Evolutionary conservation across 495 filamentous ascomycete species (phyloP), one percentile per base, ranked within the genome.

Genomic region (Talaromyces ruber): DNA sequence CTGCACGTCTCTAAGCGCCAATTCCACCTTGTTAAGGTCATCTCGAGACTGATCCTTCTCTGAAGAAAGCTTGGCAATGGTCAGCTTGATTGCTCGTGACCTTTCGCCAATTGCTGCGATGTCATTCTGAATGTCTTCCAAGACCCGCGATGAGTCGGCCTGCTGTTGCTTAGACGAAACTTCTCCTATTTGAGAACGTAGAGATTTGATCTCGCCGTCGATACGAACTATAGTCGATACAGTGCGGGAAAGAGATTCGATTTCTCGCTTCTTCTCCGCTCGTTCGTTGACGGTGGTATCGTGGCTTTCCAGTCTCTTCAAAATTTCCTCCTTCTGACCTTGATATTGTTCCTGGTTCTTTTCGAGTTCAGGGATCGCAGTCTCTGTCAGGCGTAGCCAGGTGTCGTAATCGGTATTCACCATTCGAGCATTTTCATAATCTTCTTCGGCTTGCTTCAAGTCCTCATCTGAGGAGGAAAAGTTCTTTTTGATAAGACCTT

Each of bases 91-190:
- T n/a, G 71, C 67, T 61, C 84, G 80, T 25, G 83, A 77, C 68
- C 89, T 84, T 63, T 92, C 91, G n/a, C 80, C 82, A 64, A 86
- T 81, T 28, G 76, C 70, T 22, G 84, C 82, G 60, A 90, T 84
- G 57, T 94, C 82, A 16, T 88, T 83, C 64, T 92, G 89, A 62
- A 98, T 90, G 64, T 96, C 90, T 57, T 97, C 88, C 18, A 91
- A 75, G 6, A 88, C 88, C 63, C 88, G 85, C 5, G 82, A 76
- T 16, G 80, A 66, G 2, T 85, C 84, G 64, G 79, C 73, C 16
- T 87, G 83, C 56, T 86, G 83, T 65, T 96, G 85, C 62, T 92
- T 90, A 7, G 82, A 82, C 11, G 82, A 77, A 29, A 92, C 78
- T 57, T 89, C 83, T 63, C 86, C 76, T 57, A 95, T 86, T 67